Evolutionary conservation across 176 grass and related monocot genomes (phyloP).

Genomic region (bread wheat (Triticum aestivum)): IWGSC_CS_RefSeq_v2.1 NC_057804.1:41521351-41521850

Average conservation of each 20-base stretch:
- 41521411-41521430: slow-evolving; percentile 28
- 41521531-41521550: slow-evolving; percentile 2
- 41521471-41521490: slow-evolving; percentile 27
- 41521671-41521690: too few species aligned
- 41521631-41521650: not conserved
- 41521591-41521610: too few species aligned
- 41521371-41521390: slow-evolving; percentile 6
- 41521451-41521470: not conserved
- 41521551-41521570: not conserved
- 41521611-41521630: not conserved
- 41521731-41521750: not conserved
- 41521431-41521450: not conserved
- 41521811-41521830: not conserved
- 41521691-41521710: too few species aligned
- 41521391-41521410: not conserved
- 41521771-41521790: not conserved
- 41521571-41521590: not conserved
- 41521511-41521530: not conserved
- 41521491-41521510: slow-evolving; percentile 26
- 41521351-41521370: slow-evolving; percentile 27
- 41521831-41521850: not conserved
- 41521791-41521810: not conserved
- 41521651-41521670: not conserved
- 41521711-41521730: too few species aligned
- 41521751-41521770: not conserved